Conservation (phyloP, 768 basidiomycete species). For the Holtermannia corniformis region DNA sequence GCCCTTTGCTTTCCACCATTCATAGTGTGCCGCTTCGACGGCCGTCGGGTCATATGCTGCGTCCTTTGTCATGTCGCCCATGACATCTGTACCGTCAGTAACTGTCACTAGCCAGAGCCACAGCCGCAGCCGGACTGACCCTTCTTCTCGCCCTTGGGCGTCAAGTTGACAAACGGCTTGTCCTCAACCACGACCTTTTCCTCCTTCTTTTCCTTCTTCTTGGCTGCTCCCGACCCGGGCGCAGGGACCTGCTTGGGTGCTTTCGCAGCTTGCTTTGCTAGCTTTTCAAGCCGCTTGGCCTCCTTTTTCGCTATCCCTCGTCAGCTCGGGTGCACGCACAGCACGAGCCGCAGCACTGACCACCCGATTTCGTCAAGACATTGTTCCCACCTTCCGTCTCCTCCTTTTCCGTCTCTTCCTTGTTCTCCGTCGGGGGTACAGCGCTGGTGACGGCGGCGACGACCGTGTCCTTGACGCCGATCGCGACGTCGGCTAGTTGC, state of each 20-base stretch:
- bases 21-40: slow-evolving; percentile 93
- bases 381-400: not conserved
- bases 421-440: no score
- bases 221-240: slow-evolving; percentile 45
- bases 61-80: slow-evolving; percentile 61
- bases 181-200: slow-evolving; percentile 58
- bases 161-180: slow-evolving; percentile 64
- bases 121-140: slow-evolving; percentile 46
- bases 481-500: not conserved
- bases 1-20: slow-evolving; percentile 89
- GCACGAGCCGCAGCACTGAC: not conserved
- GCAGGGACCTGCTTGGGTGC: slow-evolving; percentile 41
- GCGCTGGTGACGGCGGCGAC: not conserved
- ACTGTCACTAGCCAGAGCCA: not conserved
- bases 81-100: slow-evolving; percentile 53
- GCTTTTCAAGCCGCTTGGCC: slow-evolving; percentile 52
- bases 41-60: slow-evolving; percentile 91
- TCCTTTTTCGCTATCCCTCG: slow-evolving; percentile 62
- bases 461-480: not conserved
- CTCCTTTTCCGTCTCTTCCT: not conserved
- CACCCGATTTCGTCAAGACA: not conserved
- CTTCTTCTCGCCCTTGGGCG: slow-evolving; percentile 87
- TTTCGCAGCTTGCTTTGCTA: slow-evolving; percentile 47
- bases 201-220: slow-evolving; percentile 55
- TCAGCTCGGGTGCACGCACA: not conserved